Base-by-base conservation (phyloP, 163 green algal genomes). In the Chloromonas sp. region DNA sequence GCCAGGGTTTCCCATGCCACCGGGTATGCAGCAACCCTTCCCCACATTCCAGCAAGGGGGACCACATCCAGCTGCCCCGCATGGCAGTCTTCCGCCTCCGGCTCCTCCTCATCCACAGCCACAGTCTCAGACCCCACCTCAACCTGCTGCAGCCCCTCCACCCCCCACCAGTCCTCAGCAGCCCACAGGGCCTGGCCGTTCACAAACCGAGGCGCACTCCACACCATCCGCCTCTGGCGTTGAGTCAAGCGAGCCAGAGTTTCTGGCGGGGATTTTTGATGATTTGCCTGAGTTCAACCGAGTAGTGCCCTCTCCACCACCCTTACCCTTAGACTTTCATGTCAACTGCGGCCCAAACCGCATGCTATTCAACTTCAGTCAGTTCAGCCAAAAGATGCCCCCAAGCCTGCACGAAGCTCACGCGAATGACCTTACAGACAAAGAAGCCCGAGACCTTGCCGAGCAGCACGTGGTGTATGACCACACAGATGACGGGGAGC, bases 351-450 rank as follows among this genome's bases (percentile, higher is more conserved):
- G 60, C 8, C 70, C 36, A 14, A 70, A 57, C 15, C 61, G 79
- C 74, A 87, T 87, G 61, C 85, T 92, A n/a, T 92, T 92, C 85
- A 90, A 92, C 80, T 92, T 92, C 60, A 59, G 77, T 3, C 88
- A 92, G 86, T 92, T 92, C 82, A 85, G 61, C 71, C 86, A 90
- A 84, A 87, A 87, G 66, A 84, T 92, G 79, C 89, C 87, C n/a
- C 84, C 84, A 57, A 70, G 83, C 60, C 74, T 80, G 71, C 82
- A 71, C 8, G 77, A 60, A 78, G 81, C 13, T 11, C 13, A 59
- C 11, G 71, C 84, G 81, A 71, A 60, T 60, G 88, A 87, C 80
- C 83, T 85, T 1, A 79, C 60, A 0, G 84, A 82, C 14, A 86
- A 59, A 1, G 79, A 88, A 82, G 79, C 84, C 57, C 84, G 86